Base-by-base conservation (phyloP, 2,329 filamentous ascomycete species). In the Cercospora sp. region DNA sequence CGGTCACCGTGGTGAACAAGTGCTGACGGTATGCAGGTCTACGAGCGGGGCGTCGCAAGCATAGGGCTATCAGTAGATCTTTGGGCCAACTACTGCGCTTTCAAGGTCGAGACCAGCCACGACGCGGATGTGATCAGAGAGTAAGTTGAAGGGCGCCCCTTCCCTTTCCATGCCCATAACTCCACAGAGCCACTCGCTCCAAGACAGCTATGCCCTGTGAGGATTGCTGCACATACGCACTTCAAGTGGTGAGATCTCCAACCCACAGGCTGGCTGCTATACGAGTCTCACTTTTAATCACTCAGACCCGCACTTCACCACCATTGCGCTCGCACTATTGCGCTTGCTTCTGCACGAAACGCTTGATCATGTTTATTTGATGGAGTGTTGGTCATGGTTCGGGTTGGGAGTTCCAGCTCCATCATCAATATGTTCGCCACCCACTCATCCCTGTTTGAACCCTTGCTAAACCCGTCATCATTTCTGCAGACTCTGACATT, bases 71-170 rank as follows among this genome's bases (percentile, higher is more conserved):
- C 94, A 40, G 94, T 97, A 76, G 95, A 99, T 79, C 85, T 99
- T 68, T 99, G 95, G 95, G 91, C 93, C 63, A 94, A 97, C 77
- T 99, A 97, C 84, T 98, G 94, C 84, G 88, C 90, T 76, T 98
- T 98, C 88, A 98, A 98, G 81, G 93, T 95, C 83, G 93, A 98
- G 80, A 98, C 95, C 67, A 95, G 92, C 75, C 95, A 99, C 83
- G 93, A 97, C 79, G 88, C 92, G 76, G 92, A 96, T 79, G 87
- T 96, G 81, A 96, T 97, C 84, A 90, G 95, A 97, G 95, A 98
- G 95, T 99, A 97, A 98, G 95, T 98, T 45, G 40, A 82, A 79
- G 81, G 82, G 83, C 84, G 85, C 86, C 85, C 86, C 88, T 86
- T 86, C 84, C 87, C 89, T 82, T 69, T 18, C 75, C 71, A 72